These are phyloP conservation scores for Bryopsis sp. DNA, from an alignment of 139 green algal species.

Conservation along the genomic window DNA sequence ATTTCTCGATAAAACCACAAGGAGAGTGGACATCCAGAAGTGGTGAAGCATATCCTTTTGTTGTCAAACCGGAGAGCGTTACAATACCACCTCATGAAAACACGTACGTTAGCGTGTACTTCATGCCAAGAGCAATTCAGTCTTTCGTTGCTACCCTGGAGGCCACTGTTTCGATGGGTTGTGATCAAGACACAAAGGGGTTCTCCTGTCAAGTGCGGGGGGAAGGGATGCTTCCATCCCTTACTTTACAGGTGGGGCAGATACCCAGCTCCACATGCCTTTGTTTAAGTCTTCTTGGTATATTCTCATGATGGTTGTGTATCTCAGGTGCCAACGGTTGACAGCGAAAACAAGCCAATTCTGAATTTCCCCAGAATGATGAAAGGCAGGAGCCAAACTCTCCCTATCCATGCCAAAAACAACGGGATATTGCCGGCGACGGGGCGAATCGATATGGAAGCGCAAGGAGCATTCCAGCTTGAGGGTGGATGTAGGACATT, in stretches of 20 bases:
- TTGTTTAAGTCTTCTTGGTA: too few species aligned
- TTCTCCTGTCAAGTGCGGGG: slow-evolving; percentile 62
- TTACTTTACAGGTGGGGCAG: slow-evolving; percentile 37
- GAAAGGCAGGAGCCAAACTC: slow-evolving; percentile 31
- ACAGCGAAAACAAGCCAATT: too few species aligned
- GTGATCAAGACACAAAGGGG: slow-evolving; percentile 45
- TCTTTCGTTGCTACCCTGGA: slow-evolving; percentile 55
- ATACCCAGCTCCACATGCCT: too few species aligned
- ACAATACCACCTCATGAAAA: slow-evolving; percentile 39
- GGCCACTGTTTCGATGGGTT: slow-evolving; percentile 49
- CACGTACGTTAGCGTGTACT: slow-evolving; percentile 38
- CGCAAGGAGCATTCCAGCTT: slow-evolving; percentile 39
- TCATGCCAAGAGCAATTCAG: slow-evolving; percentile 52
- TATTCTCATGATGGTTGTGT: too few species aligned
- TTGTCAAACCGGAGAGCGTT: background rate
- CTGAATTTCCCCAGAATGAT: slow-evolving; percentile 55
- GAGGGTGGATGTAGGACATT: slow-evolving; percentile 31
- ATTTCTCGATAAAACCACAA: slow-evolving; percentile 55
- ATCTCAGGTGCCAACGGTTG: too few species aligned
- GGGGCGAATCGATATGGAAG: slow-evolving; percentile 42
- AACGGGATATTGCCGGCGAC: slow-evolving; percentile 54
- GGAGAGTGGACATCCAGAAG: slow-evolving; percentile 6
- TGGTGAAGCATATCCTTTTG: slow-evolving; percentile 6
- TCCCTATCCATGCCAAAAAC: slow-evolving; percentile 51
- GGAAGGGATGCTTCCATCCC: slow-evolving; percentile 62